Conservation (phyloP, 2,329 filamentous ascomycete species). For the Exophiala calicioides region DNA sequence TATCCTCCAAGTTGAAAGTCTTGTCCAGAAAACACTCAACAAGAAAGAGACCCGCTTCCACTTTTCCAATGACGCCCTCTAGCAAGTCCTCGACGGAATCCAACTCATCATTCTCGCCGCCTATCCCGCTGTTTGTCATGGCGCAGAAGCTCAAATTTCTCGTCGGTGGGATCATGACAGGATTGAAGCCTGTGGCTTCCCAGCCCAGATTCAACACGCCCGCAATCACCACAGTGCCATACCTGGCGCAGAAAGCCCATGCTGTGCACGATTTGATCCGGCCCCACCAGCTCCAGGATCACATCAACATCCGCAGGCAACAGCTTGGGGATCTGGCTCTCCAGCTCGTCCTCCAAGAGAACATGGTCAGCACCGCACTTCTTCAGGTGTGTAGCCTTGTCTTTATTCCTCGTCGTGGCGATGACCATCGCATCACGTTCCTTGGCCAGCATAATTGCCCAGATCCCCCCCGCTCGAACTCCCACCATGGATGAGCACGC, state of each 20-base stretch:
- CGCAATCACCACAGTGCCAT: constrained; percentile 1
- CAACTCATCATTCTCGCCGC: background rate
- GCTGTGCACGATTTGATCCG: background rate
- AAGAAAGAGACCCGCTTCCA: too few relatives aligned
- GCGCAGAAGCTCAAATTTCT: too few relatives aligned
- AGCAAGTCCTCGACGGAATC: too few relatives aligned
- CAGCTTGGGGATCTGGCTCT: background rate
- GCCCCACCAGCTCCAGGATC: constrained; percentile 5
- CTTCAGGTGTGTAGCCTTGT: background rate
- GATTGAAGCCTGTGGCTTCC: background rate
- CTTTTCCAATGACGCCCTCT: too few relatives aligned
- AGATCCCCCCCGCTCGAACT: constrained; percentile 1
- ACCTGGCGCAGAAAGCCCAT: background rate
- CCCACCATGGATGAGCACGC: constrained; percentile 1
- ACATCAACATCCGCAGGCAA: constrained; percentile 1
- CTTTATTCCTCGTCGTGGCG: background rate
- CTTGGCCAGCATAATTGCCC: constrained; percentile 6
- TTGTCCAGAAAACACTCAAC: too few relatives aligned
- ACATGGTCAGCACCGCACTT: constrained; percentile 4
- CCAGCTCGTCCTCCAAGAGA: constrained; percentile 4
- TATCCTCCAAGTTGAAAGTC: too few relatives aligned
- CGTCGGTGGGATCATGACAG: too few relatives aligned
- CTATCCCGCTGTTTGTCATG: background rate
- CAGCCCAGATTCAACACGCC: constrained; percentile 7
- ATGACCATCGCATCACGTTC: constrained; percentile 2